phyloP scores from a whole-genome alignment of 805 yeast genomes.

The Candida parachauliodes region DNA sequence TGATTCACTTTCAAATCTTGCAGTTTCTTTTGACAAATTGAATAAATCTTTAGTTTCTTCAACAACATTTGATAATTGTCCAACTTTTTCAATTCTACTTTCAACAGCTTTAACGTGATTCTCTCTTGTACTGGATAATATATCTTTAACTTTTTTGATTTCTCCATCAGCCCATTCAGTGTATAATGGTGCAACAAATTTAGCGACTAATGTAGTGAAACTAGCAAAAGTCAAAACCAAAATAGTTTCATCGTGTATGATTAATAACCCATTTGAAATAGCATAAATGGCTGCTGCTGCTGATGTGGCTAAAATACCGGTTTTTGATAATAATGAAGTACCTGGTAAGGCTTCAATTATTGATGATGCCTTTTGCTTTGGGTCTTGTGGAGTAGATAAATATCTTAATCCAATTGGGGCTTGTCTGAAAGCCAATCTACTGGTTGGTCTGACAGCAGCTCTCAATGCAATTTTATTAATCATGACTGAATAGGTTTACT shows the following conservation, averaged over 20 bases:
- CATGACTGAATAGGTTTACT: constrained; percentile 14
- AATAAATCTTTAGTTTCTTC: constrained; percentile 87
- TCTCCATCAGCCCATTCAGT: constrained; percentile 90
- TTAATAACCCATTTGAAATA: constrained; percentile 87
- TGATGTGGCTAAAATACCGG: constrained; percentile 91
- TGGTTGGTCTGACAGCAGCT: constrained; percentile 35
- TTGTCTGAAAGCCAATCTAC: constrained; percentile 38
- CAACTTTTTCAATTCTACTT: constrained; percentile 83
- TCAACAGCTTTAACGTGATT: constrained; percentile 92
- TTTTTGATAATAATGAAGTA: constrained; percentile 79
- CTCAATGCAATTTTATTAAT: constrained; percentile 43
- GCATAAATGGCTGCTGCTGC: constrained; percentile 95
- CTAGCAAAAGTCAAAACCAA: constrained; percentile 77
- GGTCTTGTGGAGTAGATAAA: constrained; percentile 74
- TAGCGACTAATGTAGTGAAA: constrained; percentile 71
- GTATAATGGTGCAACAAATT: constrained; percentile 90
- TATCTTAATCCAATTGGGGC: constrained; percentile 59
- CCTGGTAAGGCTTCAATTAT: constrained; percentile 94
- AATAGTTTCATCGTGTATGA: constrained; percentile 91
- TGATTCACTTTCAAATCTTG: constrained; percentile 88
- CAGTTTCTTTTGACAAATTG: constrained; percentile 94
- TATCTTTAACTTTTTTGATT: constrained; percentile 72
- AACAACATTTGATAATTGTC: constrained; percentile 88
- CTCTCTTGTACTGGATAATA: constrained; percentile 82
- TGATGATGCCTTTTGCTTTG: constrained; percentile 86